Conservation (phyloP, 1,284 basidiomycete species). For the Trichosporon faecale region DNA sequence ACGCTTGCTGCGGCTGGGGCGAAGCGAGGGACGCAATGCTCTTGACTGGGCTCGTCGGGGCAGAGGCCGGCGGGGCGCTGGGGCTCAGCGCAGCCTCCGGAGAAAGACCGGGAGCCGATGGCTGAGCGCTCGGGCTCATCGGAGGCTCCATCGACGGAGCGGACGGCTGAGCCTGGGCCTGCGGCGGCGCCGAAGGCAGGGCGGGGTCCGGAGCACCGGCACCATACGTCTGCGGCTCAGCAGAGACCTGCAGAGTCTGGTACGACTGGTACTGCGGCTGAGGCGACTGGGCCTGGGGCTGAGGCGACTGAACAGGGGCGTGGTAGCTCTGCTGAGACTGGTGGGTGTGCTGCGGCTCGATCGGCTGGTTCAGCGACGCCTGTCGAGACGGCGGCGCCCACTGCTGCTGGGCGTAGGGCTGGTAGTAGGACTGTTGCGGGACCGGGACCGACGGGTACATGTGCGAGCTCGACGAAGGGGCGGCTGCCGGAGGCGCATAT, state of each 20-base stretch:
- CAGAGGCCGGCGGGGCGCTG: not conserved
- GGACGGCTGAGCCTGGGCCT: not conserved
- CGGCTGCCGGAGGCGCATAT: slow-evolving; percentile 1
- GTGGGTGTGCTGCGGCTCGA: slow-evolving; percentile 22
- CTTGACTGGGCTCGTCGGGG: not conserved
- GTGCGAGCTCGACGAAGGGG: slow-evolving; percentile 20
- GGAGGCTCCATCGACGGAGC: not conserved
- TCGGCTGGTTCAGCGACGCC: slow-evolving; percentile 24
- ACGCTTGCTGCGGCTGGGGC: not conserved
- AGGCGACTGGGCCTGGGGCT: slow-evolving; percentile 56
- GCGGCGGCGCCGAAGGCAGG: slow-evolving; percentile 1
- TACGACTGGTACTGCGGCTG: slow-evolving; percentile 12
- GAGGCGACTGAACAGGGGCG: slow-evolving; percentile 60
- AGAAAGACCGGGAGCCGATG: not conserved
- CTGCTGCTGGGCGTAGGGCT: slow-evolving; percentile 35
- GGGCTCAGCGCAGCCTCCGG: not conserved
- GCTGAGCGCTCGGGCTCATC: slow-evolving; percentile 6
- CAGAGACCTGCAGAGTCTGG: not conserved
- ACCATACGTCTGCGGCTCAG: slow-evolving; percentile 21
- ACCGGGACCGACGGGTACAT: slow-evolving; percentile 35
- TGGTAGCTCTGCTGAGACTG: slow-evolving; percentile 59
- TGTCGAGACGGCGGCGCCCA: slow-evolving; percentile 27
- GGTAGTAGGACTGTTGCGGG: slow-evolving; percentile 22
- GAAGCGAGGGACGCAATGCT: not conserved
- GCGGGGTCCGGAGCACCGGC: slow-evolving; percentile 13